These are phyloP conservation scores for Coemansia sp. DNA, from an alignment of 192 early-diverging fungal genomes.

Conservation along the genomic window DNA sequence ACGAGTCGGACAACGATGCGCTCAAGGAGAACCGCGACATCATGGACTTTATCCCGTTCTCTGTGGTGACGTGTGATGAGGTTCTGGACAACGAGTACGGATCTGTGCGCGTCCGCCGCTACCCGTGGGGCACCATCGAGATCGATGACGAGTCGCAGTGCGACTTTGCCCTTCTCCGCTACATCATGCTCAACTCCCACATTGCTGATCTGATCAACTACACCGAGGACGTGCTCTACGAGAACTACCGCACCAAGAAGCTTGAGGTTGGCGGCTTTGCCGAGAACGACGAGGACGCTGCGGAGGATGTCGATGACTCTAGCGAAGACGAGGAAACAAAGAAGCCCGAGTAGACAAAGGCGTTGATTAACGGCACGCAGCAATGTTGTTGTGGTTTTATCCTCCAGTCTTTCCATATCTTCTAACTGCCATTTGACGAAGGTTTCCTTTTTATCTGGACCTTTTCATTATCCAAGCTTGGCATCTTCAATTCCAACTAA, in stretches of 20 bases:
- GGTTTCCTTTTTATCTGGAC: conserved; percentile 3
- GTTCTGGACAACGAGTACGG: conserved; percentile 76
- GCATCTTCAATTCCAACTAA: neutral
- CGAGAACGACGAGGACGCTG: conserved; percentile 31
- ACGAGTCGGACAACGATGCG: conserved; percentile 98
- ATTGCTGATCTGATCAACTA: conserved; percentile 96
- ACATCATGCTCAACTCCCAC: conserved; percentile 91
- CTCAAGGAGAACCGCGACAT: conserved; percentile 98
- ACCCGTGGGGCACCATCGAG: conserved; percentile 96
- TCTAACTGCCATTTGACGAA: too few species aligned
- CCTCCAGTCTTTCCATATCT: neutral
- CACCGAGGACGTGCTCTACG: conserved; percentile 92
- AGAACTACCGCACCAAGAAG: conserved; percentile 91
- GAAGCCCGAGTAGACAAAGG: conserved; percentile 36
- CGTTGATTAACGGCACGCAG: neutral
- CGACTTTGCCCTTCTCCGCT: conserved; percentile 92
- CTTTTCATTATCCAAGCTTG: conserved; percentile 3
- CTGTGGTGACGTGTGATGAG: conserved; percentile 89
- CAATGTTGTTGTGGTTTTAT: neutral
- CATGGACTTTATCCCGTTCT: conserved; percentile 84
- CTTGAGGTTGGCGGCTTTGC: conserved; percentile 59
- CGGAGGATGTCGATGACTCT: conserved; percentile 28
- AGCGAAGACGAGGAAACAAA: conserved; percentile 15
- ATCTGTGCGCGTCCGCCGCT: conserved; percentile 84
- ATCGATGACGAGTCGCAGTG: conserved; percentile 95